Conservation (phyloP, 176 grass and related monocot genomes). For the Themeda triandra region DNA sequence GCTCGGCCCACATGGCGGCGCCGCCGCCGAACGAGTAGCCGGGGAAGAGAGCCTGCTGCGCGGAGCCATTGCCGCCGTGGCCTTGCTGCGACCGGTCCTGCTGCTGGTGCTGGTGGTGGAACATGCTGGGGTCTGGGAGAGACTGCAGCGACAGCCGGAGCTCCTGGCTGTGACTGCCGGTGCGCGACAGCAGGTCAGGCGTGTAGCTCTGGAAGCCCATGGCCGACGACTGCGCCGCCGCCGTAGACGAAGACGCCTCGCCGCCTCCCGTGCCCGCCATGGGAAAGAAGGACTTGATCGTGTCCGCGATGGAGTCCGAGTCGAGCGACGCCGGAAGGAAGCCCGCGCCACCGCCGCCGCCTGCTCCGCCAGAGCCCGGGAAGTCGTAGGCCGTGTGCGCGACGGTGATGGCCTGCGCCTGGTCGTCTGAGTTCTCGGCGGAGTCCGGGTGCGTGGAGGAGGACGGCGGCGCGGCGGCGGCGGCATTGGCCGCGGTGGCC, state of each 20-base stretch:
- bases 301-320: conserved; percentile 90
- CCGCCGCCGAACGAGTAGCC: conserved; percentile 54
- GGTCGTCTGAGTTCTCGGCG: conserved; percentile 44
- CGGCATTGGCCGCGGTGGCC: conserved; percentile 30
- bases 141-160: conserved; percentile 89
- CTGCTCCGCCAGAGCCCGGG: neutral
- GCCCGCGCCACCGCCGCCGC: conserved; percentile 12
- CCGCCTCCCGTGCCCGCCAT: conserved; percentile 46
- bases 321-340: conserved; percentile 85
- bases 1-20: conserved; percentile 64
- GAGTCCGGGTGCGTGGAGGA: conserved; percentile 41
- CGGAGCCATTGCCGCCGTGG: conserved; percentile 35
- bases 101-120: conserved; percentile 47
- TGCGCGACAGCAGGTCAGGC: conserved; percentile 62
- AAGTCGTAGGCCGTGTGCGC: conserved; percentile 53
- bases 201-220: conserved; percentile 79
- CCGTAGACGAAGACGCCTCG: conserved; percentile 39
- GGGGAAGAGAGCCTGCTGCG: conserved; percentile 45
- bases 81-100: conserved; percentile 41
- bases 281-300: conserved; percentile 98
- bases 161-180: conserved; percentile 69
- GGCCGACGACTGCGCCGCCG: conserved; percentile 45
- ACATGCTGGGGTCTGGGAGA: conserved; percentile 72
- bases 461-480: conserved; percentile 28
- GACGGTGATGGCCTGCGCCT: conserved; percentile 61